Conservation (phyloP, 352 stramenopile species). For the Globisporangium carolinianum region DNA sequence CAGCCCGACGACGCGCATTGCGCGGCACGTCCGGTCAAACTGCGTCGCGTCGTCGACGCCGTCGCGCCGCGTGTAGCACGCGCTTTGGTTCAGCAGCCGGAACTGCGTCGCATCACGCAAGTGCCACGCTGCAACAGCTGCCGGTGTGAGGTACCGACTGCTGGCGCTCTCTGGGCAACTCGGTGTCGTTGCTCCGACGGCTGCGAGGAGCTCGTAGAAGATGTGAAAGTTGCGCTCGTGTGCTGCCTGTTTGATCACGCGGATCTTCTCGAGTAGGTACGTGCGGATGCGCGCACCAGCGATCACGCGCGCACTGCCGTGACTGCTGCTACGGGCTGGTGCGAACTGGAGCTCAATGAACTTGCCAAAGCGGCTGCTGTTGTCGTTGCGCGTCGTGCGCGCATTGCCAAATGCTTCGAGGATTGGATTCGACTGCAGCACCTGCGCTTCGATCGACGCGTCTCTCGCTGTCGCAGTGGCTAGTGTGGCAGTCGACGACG, state of each 20-base stretch:
- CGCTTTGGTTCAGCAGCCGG: slow-evolving; percentile 64
- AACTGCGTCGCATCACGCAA: slow-evolving; percentile 34
- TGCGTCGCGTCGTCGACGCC: slow-evolving; percentile 58
- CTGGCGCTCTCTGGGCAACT: background rate
- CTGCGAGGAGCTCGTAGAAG: slow-evolving; percentile 79
- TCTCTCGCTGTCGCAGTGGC: background rate
- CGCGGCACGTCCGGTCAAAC: slow-evolving; percentile 48
- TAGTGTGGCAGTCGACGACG: slow-evolving; percentile 11
- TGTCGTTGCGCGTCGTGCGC: slow-evolving; percentile 84
- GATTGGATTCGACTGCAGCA: slow-evolving; percentile 89
- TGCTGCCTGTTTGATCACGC: slow-evolving; percentile 70
- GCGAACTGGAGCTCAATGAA: slow-evolving; percentile 86
- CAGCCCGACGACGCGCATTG: slow-evolving; percentile 81
- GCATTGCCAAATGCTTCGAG: slow-evolving; percentile 89
- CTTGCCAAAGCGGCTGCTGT: slow-evolving; percentile 87
- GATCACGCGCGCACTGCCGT: slow-evolving; percentile 18
- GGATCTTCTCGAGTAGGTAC: slow-evolving; percentile 94
- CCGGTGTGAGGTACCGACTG: slow-evolving; percentile 1
- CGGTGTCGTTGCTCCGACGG: slow-evolving; percentile 7
- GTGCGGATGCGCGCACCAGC: slow-evolving; percentile 81
- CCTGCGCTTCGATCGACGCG: slow-evolving; percentile 67
- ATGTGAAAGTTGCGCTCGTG: slow-evolving; percentile 86
- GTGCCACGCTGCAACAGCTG: slow-evolving; percentile 22
- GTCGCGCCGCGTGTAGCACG: slow-evolving; percentile 58
- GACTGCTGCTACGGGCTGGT: slow-evolving; percentile 1